Evolutionary conservation across 495 filamentous ascomycete species (phyloP), one percentile per base, ranked within the genome.

Genomic region (Penicillium malachiteum): DNA sequence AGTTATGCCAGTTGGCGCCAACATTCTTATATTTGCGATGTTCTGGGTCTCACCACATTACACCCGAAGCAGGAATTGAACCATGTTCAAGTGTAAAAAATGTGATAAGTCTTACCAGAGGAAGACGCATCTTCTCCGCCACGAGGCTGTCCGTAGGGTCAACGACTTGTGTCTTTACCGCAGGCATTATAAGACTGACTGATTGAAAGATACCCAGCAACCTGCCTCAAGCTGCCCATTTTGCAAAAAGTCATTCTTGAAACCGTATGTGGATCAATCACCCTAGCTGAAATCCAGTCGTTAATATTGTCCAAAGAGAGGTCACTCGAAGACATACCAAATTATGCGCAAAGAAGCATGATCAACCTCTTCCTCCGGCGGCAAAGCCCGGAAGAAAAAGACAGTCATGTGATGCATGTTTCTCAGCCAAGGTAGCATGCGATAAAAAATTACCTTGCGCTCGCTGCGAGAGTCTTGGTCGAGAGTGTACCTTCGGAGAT

Each of bases 281-380:
- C n/a, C 1, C 9, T 5, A 4, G 13, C 21, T 7, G n/a, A 48
- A 10, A 40, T 32, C 48, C 30, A 26, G 16, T 21, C n/a, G 12
- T 12, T 32, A 57, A 26, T 39, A 47, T 1, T 13, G 10, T n/a
- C 14, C 14, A 21, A 32, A 74, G 71, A 30, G 71, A 74, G 44
- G 71, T 72, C 21, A 67, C 70, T 8, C 63, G 71, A 49, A 55
- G 71, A 21, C 71, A 74, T 56, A 71, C 54, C 48, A 72, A 69
- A 56, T 32, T 48, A 54, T 74, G 71, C 17, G 70, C 71, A 7
- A 71, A 56, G 38, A 74, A 74, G 45, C 48, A 67, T 47, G 71
- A 71, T 31, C 70, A 65, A 42, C 71, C 65, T 7, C 17, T 53
- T 9, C 66, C 66, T 13, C 60, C 66, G 18, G 57, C 71, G 16